phyloP scores from a whole-genome alignment of 257 asterid genomes.

The Paraleonurus japonicus region DNA sequence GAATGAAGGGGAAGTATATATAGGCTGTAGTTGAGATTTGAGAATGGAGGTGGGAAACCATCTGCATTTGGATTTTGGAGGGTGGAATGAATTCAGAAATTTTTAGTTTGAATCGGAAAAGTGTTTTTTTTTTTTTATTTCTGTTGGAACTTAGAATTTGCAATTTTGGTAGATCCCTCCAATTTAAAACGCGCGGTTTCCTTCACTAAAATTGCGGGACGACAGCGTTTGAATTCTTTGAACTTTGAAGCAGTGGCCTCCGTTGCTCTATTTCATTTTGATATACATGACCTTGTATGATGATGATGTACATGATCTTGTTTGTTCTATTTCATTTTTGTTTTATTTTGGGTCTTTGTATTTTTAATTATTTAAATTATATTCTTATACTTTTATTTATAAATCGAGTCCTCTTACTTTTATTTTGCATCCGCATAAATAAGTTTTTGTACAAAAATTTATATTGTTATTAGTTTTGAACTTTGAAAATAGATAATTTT shows the following conservation, averaged over 20 bases:
- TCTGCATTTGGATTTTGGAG: conserved; percentile 27
- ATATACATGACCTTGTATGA: too few species aligned
- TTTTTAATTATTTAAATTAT: background rate
- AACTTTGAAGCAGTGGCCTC: too few species aligned
- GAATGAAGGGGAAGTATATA: background rate
- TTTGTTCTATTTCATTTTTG: background rate
- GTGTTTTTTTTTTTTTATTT: background rate
- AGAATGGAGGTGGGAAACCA: conserved; percentile 19
- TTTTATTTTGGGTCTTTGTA: background rate
- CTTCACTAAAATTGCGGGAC: background rate
- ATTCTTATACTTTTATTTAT: background rate
- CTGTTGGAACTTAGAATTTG: background rate
- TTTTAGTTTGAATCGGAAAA: conserved; percentile 18
- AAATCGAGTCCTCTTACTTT: too few species aligned
- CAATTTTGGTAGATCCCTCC: conserved; percentile 5
- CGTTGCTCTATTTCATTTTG: background rate
- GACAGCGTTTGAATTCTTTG: background rate
- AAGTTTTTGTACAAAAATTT: too few species aligned
- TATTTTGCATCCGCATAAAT: too few species aligned
- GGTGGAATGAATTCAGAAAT: conserved; percentile 17
- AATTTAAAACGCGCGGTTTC: background rate
- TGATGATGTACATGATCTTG: too few species aligned
- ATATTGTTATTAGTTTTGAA: too few species aligned
- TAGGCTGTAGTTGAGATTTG: background rate
- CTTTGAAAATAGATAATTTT: background rate